These are phyloP conservation scores for Saturnispora ahearnii DNA, from an alignment of 805 yeast species.

Conservation along the genomic window DNA sequence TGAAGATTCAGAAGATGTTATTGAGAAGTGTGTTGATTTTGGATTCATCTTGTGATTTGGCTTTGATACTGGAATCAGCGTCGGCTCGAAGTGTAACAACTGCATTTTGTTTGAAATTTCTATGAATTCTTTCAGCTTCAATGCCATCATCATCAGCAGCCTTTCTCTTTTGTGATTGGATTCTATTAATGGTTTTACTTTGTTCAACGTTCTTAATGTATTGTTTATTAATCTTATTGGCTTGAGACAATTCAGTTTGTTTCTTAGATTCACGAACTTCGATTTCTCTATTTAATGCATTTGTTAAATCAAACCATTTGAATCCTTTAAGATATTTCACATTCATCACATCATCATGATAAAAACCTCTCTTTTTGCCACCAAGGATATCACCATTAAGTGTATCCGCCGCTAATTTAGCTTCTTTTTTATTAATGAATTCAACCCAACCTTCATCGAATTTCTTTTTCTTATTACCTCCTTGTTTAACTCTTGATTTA, in stretches of 20 bases:
- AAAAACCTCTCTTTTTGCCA: constrained; percentile 83
- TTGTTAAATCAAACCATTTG: constrained; percentile 93
- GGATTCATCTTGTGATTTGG: constrained; percentile 21
- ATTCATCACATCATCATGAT: constrained; percentile 89
- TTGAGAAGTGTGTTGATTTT: constrained; percentile 42
- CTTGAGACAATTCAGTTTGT: constrained; percentile 83
- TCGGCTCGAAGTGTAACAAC: constrained; percentile 60
- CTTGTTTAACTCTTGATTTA: constrained; percentile 63
- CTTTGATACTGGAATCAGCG: constrained; percentile 27
- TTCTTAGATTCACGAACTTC: constrained; percentile 83
- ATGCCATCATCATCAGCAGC: constrained; percentile 14
- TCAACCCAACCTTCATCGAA: constrained; percentile 98
- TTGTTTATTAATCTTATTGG: constrained; percentile 75
- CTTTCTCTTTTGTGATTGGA: constrained; percentile 36
- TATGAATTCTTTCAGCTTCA: constrained; percentile 33
- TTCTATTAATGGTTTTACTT: constrained; percentile 69
- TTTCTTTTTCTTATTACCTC: constrained; percentile 85
- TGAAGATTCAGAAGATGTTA: constrained; percentile 35
- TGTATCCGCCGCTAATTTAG: constrained; percentile 78
- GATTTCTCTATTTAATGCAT: constrained; percentile 83
- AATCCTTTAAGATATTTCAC: constrained; percentile 83
- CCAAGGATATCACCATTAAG: constrained; percentile 85
- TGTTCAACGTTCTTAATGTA: constrained; percentile 79
- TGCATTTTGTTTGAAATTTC: constrained; percentile 63
- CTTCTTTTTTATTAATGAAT: constrained; percentile 72